Percentiles rank a stretch among this genome's conserved stretches.
Conservation (phyloP, 176 grass and related monocot genomes). For the Hordeum marinum region DNA sequence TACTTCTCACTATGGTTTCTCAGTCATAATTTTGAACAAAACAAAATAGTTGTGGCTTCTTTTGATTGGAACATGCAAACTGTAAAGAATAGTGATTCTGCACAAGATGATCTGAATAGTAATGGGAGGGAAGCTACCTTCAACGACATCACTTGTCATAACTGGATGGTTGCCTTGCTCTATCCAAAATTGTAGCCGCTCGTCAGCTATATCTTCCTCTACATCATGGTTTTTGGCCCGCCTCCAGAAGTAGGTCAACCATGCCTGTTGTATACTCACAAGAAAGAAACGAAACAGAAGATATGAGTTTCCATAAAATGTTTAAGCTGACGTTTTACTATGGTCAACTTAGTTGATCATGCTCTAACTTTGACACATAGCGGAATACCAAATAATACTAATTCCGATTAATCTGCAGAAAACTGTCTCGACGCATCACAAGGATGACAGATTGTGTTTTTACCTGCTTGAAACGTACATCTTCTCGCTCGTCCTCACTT, state of each 20-base stretch:
- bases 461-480: conserved; percentile 94
- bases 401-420: background rate
- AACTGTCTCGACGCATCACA: conserved; percentile 6
- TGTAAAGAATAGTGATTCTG: background rate
- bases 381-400: background rate
- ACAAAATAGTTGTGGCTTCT: background rate
- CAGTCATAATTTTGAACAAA: background rate
- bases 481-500: conserved; percentile 75
- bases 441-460: background rate
- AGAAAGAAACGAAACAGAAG: background rate
- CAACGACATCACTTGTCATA: conserved; percentile 51
- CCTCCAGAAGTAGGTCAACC: conserved; percentile 90
- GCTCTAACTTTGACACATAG: background rate
- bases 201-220: conserved; percentile 98
- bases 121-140: conserved; percentile 49
- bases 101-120: background rate
- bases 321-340: conserved; percentile 19
- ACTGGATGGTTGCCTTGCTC: conserved; percentile 70
- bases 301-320: background rate
- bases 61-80: background rate
- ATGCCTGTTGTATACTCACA: conserved; percentile 48
- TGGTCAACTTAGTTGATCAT: background rate
- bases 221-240: conserved; percentile 71
- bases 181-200: conserved; percentile 89
- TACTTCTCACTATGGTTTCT: background rate